phyloP scores from a whole-genome alignment of 352 stramenopile species.

The Stramenopiles sp. region DNA sequence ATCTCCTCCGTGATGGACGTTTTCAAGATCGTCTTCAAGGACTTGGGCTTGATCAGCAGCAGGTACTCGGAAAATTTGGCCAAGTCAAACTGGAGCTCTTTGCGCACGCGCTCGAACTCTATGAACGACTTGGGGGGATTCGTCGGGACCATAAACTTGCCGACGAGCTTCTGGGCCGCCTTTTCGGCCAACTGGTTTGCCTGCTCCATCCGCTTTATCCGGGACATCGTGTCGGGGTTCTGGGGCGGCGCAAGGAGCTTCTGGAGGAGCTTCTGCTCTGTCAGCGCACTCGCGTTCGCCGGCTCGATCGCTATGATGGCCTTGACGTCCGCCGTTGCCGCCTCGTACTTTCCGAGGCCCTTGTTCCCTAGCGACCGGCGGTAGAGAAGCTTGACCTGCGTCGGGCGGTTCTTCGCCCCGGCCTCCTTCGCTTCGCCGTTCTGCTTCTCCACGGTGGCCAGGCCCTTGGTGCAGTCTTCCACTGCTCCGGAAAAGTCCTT shows the following conservation, averaged over 20 bases:
- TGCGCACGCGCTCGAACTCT: neutral
- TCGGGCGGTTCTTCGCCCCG: neutral
- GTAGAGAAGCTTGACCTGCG: slow-evolving; percentile 7
- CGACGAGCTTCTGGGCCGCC: neutral
- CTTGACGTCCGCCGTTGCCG: neutral
- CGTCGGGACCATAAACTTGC: neutral
- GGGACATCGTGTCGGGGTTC: neutral
- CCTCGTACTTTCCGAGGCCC: neutral
- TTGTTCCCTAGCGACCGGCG: neutral
- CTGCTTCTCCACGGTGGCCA: neutral
- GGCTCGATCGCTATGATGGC: neutral
- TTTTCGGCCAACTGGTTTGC: neutral
- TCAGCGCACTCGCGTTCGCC: neutral
- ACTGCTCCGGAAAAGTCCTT: neutral
- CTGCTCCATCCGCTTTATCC: neutral
- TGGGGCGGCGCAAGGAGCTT: slow-evolving; percentile 5
- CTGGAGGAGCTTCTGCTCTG: neutral
- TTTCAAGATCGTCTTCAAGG: slow-evolving; percentile 5
- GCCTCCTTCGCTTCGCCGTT: too few species aligned
- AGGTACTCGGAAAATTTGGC: slow-evolving; percentile 5
- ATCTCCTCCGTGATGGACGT: slow-evolving; percentile 9
- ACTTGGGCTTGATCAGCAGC: neutral
- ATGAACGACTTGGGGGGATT: slow-evolving; percentile 3
- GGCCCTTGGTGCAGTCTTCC: neutral
- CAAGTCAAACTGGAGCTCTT: slow-evolving; percentile 4